Conservation (phyloP, 495 filamentous ascomycete genomes). For the Delitschia confertaspora region DNA sequence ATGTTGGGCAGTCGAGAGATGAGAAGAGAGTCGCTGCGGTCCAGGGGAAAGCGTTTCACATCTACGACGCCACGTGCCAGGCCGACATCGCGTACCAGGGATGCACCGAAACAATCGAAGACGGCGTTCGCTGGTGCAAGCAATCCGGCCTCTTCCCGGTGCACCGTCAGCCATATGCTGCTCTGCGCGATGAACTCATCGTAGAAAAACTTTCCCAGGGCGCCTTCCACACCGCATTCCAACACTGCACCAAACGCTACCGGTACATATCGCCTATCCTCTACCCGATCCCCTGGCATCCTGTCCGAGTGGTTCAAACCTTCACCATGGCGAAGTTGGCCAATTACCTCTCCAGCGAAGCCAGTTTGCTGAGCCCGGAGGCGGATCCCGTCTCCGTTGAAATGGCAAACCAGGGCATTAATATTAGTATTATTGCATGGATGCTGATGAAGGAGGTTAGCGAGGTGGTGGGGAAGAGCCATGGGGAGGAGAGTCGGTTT, state of each 20-base stretch:
- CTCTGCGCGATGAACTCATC: conserved; percentile 29
- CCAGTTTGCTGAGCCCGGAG: background rate
- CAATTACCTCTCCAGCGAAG: conserved; percentile 22
- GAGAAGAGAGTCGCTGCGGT: conserved; percentile 17
- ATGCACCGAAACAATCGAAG: conserved; percentile 13
- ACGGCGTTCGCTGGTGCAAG: conserved; percentile 16
- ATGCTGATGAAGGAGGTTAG: conserved; percentile 30
- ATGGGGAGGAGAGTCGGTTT: conserved; percentile 31
- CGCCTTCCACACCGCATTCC: conserved; percentile 14
- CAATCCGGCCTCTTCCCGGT: conserved; percentile 22
- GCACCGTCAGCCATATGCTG: conserved; percentile 27
- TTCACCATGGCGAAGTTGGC: conserved; percentile 32
- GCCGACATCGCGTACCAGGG: conserved; percentile 10
- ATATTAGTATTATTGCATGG: conserved; percentile 28
- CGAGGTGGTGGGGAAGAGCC: conserved; percentile 27
- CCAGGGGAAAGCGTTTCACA: conserved; percentile 19
- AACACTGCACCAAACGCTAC: conserved; percentile 27
- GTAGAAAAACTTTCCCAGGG: conserved; percentile 20
- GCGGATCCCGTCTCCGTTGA: no score
- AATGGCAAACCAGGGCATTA: conserved; percentile 17
- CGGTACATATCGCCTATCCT: conserved; percentile 30
- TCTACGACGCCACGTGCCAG: background rate
- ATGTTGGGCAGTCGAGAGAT: conserved; percentile 14
- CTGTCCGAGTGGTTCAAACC: conserved; percentile 33
- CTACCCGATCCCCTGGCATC: conserved; percentile 31